These are phyloP conservation scores for Dispira parvispora DNA, from an alignment of 192 early-diverging fungal species.

Conservation along the genomic window DNA sequence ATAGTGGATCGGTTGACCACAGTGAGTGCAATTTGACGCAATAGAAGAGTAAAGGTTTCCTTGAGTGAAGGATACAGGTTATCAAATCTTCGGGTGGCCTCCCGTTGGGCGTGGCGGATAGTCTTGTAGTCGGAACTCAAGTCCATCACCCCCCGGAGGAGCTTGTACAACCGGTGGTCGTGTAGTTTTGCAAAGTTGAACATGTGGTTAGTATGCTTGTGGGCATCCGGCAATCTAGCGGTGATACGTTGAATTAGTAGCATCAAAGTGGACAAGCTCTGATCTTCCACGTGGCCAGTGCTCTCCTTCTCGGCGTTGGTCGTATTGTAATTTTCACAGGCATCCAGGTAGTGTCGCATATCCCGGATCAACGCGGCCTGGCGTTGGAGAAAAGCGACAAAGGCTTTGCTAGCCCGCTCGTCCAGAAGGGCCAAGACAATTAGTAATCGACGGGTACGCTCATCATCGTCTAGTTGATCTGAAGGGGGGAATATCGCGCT, in stretches of 20 bases:
- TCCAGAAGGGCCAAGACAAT: conserved; percentile 44
- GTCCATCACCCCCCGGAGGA: conserved; percentile 56
- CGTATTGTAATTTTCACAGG: conserved; percentile 43
- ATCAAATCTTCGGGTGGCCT: conserved; percentile 47
- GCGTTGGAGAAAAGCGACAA: conserved; percentile 54
- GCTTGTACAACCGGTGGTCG: conserved; percentile 44
- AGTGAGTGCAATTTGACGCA: conserved; percentile 58
- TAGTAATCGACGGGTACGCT: conserved; percentile 38
- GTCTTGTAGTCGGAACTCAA: conserved; percentile 46
- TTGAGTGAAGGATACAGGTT: conserved; percentile 32
- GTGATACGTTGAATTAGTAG: conserved; percentile 34
- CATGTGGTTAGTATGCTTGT: conserved; percentile 39
- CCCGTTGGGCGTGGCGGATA: conserved; percentile 54
- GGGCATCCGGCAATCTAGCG: conserved; percentile 42
- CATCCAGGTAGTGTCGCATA: conserved; percentile 37
- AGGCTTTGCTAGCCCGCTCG: conserved; percentile 50
- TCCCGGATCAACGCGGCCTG: conserved; percentile 45
- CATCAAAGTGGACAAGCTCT: conserved; percentile 29
- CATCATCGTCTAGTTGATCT: conserved; percentile 23
- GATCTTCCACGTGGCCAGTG: conserved; percentile 15
- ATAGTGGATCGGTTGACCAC: conserved; percentile 54
- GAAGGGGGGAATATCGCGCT: conserved; percentile 24
- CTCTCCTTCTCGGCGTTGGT: conserved; percentile 21
- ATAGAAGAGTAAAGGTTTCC: conserved; percentile 56
- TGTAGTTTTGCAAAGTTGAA: conserved; percentile 52